A percentile compares a stretch with the other conserved stretches of the same genome.
These are phyloP conservation scores for Solanum paucissectum DNA, from an alignment of 257 asterid genomes.

Conservation along the genomic window DNA sequence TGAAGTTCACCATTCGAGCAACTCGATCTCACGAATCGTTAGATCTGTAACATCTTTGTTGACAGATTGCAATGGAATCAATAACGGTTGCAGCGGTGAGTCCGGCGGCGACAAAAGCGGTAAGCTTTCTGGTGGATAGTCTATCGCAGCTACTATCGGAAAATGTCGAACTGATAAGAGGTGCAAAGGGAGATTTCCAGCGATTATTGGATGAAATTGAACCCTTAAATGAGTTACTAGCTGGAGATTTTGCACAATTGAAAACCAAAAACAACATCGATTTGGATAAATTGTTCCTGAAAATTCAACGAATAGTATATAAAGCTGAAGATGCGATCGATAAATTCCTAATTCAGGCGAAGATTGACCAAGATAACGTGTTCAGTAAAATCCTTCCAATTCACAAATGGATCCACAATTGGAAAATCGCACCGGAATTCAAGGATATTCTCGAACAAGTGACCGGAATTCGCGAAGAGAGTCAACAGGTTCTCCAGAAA, in stretches of 20 bases:
- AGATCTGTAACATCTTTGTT: no score
- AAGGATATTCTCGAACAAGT: not conserved
- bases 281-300: not conserved
- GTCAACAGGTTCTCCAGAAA: not conserved
- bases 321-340: not conserved
- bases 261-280: not conserved
- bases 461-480: not conserved
- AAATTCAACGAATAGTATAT: not conserved
- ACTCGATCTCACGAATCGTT: no score
- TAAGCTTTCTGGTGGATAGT: not conserved
- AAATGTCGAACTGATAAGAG: not conserved
- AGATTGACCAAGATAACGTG: not conserved
- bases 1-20: no score
- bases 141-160: not conserved
- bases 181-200: not conserved
- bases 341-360: not conserved
- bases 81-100: not conserved
- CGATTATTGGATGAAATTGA: not conserved
- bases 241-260: not conserved
- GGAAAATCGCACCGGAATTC: not conserved
- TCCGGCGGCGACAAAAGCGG: not conserved
- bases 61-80: no score
- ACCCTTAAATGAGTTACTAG: not conserved
- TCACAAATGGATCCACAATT: not conserved
- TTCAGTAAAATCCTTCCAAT: not conserved